phyloP scores from a whole-genome alignment of 768 basidiomycete species.

The Pleurotus giganteus region DNA sequence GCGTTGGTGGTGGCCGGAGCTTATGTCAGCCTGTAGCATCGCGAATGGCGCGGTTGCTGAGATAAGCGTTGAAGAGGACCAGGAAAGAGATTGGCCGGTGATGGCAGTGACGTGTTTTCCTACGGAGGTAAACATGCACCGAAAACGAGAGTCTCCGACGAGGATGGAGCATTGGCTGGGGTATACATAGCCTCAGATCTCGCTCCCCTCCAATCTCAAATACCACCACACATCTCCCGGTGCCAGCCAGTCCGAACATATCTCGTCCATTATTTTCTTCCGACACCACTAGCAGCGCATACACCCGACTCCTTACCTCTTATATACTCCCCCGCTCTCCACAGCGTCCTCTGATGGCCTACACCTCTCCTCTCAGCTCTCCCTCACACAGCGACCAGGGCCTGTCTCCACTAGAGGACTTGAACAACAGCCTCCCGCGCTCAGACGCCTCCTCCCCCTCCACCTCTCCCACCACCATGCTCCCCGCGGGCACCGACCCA shows the following conservation, averaged over 20 bases:
- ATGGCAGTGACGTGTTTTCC: too few species aligned
- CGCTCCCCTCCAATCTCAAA: neutral
- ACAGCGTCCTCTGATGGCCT: slow-evolving; percentile 46
- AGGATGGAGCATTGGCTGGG: neutral
- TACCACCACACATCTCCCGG: neutral
- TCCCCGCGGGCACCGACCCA: slow-evolving; percentile 26
- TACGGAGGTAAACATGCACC: neutral
- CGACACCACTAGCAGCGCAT: neutral
- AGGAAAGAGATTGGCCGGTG: too few species aligned
- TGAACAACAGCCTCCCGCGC: neutral
- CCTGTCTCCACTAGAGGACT: slow-evolving; percentile 31
- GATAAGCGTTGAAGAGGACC: too few species aligned
- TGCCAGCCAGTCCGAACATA: neutral
- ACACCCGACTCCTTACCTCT: neutral
- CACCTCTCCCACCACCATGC: slow-evolving; percentile 31
- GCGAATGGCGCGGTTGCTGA: too few species aligned
- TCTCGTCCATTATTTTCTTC: neutral
- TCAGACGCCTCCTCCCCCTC: slow-evolving; percentile 36
- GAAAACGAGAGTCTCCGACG: neutral
- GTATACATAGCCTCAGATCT: neutral
- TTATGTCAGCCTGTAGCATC: too few species aligned
- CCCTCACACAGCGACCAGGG: slow-evolving; percentile 40
- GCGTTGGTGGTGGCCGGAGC: neutral
- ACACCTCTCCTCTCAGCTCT: slow-evolving; percentile 43
- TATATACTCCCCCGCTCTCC: neutral